phyloP scores from a whole-genome alignment of 2,329 filamentous ascomycete species.

The Trichoderma aggressivum region DNA sequence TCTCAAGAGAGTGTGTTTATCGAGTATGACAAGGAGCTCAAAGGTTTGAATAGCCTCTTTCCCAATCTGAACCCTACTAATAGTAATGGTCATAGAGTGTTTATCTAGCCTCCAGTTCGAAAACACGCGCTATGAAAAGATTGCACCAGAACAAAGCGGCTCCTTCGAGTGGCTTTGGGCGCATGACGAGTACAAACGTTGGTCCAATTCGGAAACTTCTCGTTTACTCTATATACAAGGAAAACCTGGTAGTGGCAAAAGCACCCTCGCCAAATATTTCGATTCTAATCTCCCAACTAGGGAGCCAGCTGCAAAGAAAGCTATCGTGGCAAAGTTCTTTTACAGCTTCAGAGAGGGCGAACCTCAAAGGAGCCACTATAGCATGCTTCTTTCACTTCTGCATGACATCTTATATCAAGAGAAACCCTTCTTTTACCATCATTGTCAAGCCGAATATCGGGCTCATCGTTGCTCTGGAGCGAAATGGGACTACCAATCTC shows the following conservation, averaged over 20 bases:
- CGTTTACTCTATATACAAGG: not conserved
- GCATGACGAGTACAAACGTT: not conserved
- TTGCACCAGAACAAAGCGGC: not conserved
- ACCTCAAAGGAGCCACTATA: not conserved
- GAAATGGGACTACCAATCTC: not conserved
- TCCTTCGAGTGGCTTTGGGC: not conserved
- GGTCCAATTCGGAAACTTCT: not conserved
- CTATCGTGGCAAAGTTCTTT: not conserved
- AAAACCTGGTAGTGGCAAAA: not conserved
- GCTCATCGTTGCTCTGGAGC: not conserved
- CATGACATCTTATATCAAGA: not conserved
- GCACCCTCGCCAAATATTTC: not conserved
- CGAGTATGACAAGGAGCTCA: not conserved
- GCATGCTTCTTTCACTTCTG: not conserved
- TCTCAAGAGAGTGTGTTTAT: accelerated
- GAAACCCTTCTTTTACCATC: not conserved
- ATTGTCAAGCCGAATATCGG: not conserved
- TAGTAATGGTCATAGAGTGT: not conserved
- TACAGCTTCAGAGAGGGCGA: not conserved
- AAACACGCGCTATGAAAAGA: not conserved
- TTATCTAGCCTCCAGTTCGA: not conserved
- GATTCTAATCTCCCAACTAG: accelerated
- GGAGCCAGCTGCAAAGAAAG: not conserved
- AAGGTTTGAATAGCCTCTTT: not conserved
- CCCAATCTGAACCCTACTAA: accelerated